Percentiles rank a stretch among this genome's conserved stretches.
phyloP scores from a whole-genome alignment of 179 eudicot species.

The Silene coronaria region DNA sequence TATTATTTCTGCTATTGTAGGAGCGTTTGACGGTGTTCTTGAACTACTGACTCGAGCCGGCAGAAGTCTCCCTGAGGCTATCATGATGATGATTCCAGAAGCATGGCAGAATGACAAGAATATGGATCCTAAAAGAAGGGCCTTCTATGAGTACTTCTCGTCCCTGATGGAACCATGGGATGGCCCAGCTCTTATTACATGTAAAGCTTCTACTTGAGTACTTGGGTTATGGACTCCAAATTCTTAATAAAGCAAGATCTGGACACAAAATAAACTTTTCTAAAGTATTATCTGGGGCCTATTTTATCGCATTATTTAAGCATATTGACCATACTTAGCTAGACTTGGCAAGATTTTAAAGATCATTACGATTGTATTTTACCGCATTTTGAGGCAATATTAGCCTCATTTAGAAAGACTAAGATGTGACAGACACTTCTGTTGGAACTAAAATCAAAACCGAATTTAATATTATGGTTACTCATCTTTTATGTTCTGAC shows the following conservation, averaged over 20 bases:
- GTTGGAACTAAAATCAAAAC: background rate
- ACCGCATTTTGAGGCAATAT: background rate
- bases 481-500: slow-evolving; percentile 24
- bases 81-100: slow-evolving; percentile 99
- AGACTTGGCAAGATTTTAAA: background rate
- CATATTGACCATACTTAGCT: background rate
- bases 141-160: slow-evolving; percentile 82
- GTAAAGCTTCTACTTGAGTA: slow-evolving; percentile 30
- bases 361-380: too few species aligned
- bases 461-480: background rate
- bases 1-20: slow-evolving; percentile 29
- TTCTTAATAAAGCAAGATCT: background rate
- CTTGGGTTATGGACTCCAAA: background rate
- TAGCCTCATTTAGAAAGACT: background rate
- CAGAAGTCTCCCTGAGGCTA: slow-evolving; percentile 95
- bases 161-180: slow-evolving; percentile 99
- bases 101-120: slow-evolving; percentile 99
- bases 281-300: too few species aligned
- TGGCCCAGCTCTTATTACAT: slow-evolving; percentile 97
- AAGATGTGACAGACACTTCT: background rate
- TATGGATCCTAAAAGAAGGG: slow-evolving; percentile 82
- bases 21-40: slow-evolving; percentile 93
- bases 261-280: too few species aligned
- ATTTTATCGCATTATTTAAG: background rate
- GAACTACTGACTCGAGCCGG: slow-evolving; percentile 97